Base-by-base conservation (phyloP, 2,329 filamentous ascomycete genomes). In the Xylaria sp. region DNA sequence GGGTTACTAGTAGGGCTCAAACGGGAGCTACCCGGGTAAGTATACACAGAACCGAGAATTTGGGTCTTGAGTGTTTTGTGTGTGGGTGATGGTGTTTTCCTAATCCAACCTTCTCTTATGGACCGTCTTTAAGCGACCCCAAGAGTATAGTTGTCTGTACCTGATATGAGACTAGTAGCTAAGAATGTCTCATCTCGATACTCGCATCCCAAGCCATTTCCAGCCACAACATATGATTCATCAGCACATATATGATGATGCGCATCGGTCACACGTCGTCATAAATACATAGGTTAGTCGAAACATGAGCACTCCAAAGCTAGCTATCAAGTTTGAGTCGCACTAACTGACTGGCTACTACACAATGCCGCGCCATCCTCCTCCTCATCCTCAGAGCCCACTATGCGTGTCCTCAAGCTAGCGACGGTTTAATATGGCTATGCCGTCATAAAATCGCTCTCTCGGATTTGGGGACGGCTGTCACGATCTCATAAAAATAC, bases 141-240 rank as follows among this genome's bases (percentile, higher is more conserved):
- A 27, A 51, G 48, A 17, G 21, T 30, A 51, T 51, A 51, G 4
- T 27, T 2, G 17, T 14, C 12, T n/a, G 4, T 7, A 27, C n/a
- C n/a, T n/a, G 47, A 24, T 50, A 50, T 50, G 47, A 17, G 47
- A 50, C 17, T 50, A 8, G 50, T 9, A 30, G 21, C 24, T 4
- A 17, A 56, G 51, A 36, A n/a, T 50, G 48, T 56, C 27, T 56
- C 19, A 27, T 48, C 8, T 14, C 57, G 34, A 39, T 34, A 32
- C 4, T 48, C 34, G 34, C 34, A 36, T 47, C 21, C 30, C 19
- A 32, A 34, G 21, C 24, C 9, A 27, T 42, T 5, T n/a, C n/a
- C n/a, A 21, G 55, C 42, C n/a, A 50, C 27, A 68, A 65, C 61
- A 62, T 59, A 48, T 24, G 61, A 64, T 61, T 21, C 24, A 68